phyloP scores from a whole-genome alignment of 2,329 filamentous ascomycete genomes.

The Capronia americana region DNA sequence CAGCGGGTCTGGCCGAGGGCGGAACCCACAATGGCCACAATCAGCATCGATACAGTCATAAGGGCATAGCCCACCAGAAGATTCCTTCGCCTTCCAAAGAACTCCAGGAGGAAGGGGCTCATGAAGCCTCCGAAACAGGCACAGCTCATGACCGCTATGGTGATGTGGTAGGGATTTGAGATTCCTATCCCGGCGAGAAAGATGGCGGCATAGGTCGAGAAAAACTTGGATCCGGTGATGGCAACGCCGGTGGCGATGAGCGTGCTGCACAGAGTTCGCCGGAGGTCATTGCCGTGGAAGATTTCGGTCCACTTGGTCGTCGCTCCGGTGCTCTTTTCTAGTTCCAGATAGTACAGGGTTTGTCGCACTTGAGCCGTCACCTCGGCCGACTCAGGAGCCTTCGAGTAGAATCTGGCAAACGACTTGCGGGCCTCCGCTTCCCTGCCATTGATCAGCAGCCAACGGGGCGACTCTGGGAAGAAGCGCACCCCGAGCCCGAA shows the following conservation, averaged over 20 bases:
- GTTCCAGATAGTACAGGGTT: neutral
- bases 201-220: neutral
- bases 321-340: neutral
- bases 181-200: neutral
- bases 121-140: neutral
- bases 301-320: slow-evolving; percentile 1
- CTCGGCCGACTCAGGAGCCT: neutral
- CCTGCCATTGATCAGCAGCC: slow-evolving; percentile 53
- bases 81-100: neutral
- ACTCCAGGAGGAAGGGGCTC: neutral
- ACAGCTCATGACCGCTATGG: neutral
- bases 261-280: neutral
- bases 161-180: neutral
- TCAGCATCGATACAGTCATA: neutral
- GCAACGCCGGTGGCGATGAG: neutral
- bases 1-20: neutral
- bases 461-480: slow-evolving; percentile 54
- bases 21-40: neutral
- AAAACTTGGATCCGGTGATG: neutral
- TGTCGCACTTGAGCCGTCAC: neutral
- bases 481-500: slow-evolving; percentile 49
- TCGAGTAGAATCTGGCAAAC: slow-evolving; percentile 38
- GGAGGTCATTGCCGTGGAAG: neutral
- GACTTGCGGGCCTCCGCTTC: slow-evolving; percentile 50
- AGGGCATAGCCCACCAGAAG: neutral